A percentile compares a stretch with the other conserved stretches of the same genome.
phyloP scores from a whole-genome alignment of 2,329 filamentous ascomycete genomes.

The Aureobasidium sp. region DNA sequence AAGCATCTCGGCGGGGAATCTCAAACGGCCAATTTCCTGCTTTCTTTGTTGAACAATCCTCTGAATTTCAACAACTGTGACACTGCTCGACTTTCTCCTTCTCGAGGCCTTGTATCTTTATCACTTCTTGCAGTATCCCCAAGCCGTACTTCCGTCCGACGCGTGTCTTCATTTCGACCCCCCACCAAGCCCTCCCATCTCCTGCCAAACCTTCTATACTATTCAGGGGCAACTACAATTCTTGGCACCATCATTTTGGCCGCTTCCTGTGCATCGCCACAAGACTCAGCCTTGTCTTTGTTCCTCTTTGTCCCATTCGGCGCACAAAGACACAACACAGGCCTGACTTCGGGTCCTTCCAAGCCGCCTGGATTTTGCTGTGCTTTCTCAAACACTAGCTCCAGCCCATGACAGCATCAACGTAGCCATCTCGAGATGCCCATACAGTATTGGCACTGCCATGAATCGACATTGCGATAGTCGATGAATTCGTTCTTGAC shows the following conservation, averaged over 20 bases:
- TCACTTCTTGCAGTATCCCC: not conserved
- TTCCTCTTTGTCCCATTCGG: not conserved
- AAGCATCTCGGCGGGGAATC: not conserved
- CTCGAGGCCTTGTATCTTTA: not conserved
- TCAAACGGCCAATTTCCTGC: conserved; percentile 10
- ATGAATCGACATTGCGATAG: not conserved
- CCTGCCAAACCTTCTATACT: not conserved
- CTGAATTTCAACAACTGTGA: not conserved
- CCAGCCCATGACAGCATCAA: not conserved
- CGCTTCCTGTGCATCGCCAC: not conserved
- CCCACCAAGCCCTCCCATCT: not conserved
- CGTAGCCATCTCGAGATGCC: no score
- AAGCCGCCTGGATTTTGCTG: not conserved
- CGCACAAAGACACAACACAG: not conserved
- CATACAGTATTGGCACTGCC: not conserved
- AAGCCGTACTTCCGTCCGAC: conserved; percentile 2
- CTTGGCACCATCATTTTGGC: not conserved
- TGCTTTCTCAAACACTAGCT: conserved; percentile 10
- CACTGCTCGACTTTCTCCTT: not conserved
- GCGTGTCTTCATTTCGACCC: conserved; percentile 2
- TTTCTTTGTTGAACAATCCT: conserved; percentile 4
- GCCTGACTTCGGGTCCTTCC: not conserved
- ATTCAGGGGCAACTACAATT: not conserved
- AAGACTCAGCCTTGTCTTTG: not conserved
- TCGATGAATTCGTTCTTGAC: not conserved